Evolutionary conservation across 768 basidiomycete genomes (phyloP).

Genomic region (Lepiota venenata): DNA sequence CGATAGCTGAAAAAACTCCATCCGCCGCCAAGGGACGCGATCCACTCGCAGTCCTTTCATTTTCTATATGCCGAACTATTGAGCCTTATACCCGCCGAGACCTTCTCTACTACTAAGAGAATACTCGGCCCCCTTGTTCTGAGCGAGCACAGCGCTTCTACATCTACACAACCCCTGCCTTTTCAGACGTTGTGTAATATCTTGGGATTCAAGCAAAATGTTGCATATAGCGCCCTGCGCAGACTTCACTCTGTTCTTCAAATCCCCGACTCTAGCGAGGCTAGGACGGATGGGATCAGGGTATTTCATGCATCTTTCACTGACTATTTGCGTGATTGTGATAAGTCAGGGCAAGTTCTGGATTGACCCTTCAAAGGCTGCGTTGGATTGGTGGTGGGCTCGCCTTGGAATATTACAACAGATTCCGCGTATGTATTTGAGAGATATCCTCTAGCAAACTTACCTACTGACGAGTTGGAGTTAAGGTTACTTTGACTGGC

Average conservation of each 20-base stretch:
- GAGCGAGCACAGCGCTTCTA: background rate
- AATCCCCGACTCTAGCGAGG: background rate
- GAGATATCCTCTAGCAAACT: too few relatives aligned
- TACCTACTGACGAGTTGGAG: background rate
- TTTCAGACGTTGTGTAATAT: background rate
- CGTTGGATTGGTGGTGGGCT: background rate
- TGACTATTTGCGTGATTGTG: background rate
- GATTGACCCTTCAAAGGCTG: background rate
- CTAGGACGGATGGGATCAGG: background rate
- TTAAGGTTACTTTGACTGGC: background rate
- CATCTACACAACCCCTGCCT: background rate
- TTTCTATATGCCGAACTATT: constrained; percentile 1
- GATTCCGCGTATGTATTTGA: background rate
- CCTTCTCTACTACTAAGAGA: background rate
- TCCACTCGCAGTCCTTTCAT: background rate
- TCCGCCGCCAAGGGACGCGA: background rate
- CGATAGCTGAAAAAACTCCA: background rate
- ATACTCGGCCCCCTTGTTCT: background rate
- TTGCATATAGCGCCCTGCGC: constrained; percentile 1
- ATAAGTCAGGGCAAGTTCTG: background rate
- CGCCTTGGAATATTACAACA: background rate
- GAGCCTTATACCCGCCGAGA: background rate
- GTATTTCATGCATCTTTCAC: background rate
- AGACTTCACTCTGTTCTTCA: constrained; percentile 1
- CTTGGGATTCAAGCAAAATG: background rate